Percentiles rank a stretch among this genome's conserved stretches.
Evolutionary conservation across 2,329 filamentous ascomycete genomes (phyloP).

Genomic region (Endocalyx cinctus): DNA sequence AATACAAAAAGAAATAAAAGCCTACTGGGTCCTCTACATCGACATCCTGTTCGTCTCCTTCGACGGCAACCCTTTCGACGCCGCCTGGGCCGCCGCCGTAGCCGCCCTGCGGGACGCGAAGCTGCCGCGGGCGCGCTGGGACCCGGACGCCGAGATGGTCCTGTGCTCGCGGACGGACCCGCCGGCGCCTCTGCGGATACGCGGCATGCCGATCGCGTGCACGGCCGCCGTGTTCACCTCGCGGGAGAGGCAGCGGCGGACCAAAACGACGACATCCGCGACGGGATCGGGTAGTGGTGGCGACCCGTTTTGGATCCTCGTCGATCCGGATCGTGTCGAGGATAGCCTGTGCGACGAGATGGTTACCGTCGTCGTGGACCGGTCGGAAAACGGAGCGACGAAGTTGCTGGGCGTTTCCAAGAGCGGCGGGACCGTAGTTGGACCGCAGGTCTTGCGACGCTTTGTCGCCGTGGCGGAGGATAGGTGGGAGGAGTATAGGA

Average conservation of each 20-base stretch:
- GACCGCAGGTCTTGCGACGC: slow-evolving; percentile 55
- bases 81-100: slow-evolving; percentile 78
- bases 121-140: slow-evolving; percentile 77
- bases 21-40: slow-evolving; percentile 93
- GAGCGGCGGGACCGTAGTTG: slow-evolving; percentile 69
- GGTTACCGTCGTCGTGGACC: slow-evolving; percentile 79
- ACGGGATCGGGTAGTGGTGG: no score
- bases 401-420: slow-evolving; percentile 74
- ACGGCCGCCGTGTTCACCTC: slow-evolving; percentile 76
- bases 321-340: slow-evolving; percentile 87
- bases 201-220: slow-evolving; percentile 67
- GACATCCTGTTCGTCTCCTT: slow-evolving; percentile 93
- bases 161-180: slow-evolving; percentile 61
- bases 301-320: slow-evolving; percentile 67
- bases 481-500: slow-evolving; percentile 58
- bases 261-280: no score
- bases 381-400: slow-evolving; percentile 43
- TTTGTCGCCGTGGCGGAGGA: slow-evolving; percentile 56
- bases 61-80: slow-evolving; percentile 88
- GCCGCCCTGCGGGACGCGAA: slow-evolving; percentile 75
- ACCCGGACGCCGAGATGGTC: slow-evolving; percentile 73
- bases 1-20: slow-evolving; percentile 54
- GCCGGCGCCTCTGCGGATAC: slow-evolving; percentile 53
- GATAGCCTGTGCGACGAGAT: slow-evolving; percentile 78
- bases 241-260: slow-evolving; percentile 42